Evolutionary conservation across 2,329 filamentous ascomycete genomes (phyloP), one percentile per base, ranked within the genome.

Genomic region (Colletotrichum sansevieriae): DNA sequence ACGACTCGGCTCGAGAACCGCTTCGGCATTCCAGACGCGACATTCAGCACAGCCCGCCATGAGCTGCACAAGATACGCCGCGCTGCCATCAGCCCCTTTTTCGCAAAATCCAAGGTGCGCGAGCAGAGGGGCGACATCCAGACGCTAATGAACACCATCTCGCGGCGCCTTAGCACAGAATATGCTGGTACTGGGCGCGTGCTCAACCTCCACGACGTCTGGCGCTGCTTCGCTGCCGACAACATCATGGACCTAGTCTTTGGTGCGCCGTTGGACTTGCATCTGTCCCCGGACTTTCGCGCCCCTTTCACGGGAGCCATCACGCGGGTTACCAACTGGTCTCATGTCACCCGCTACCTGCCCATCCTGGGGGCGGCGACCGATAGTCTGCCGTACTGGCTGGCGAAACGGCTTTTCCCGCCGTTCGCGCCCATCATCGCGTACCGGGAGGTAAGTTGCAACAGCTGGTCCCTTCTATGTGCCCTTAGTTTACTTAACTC

Each of bases 201-300:
- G 47, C 46, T 49, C 0, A 49, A 51, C 29, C 20, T 51, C 7
- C 20, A 51, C 2, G 22, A 51, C 20, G 20, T 51, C 47, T 51
- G 47, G 47, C 47, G 22, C 0, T 51, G 47, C 20, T 51, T 51
- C 20, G 47, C 47, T 1, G 47, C 47, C 20, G 47, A 51, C 7
- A 51, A 25, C 47, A 29, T 29, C 47, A 25, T 51, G 47, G 20
- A 25, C 47, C 47, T 29, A 7, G 47, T 51, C 47, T 25, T 51
- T 29, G 47, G 22, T 51, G n/a, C 47, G 0, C 46, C 20, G 12
- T 15, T 49, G 2, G 46, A 49, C 0, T 0, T 49, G 12, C 46
- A 49, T 49, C 0, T 49, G 46, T 49, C 46, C 22, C 22, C 20
- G 0, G 20, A 49, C 0, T 49, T 49, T 49, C 46, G 46, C 20